Base-by-base conservation (phyloP, 1,284 basidiomycete genomes). In the Papiliotrema terrestris region DNA sequence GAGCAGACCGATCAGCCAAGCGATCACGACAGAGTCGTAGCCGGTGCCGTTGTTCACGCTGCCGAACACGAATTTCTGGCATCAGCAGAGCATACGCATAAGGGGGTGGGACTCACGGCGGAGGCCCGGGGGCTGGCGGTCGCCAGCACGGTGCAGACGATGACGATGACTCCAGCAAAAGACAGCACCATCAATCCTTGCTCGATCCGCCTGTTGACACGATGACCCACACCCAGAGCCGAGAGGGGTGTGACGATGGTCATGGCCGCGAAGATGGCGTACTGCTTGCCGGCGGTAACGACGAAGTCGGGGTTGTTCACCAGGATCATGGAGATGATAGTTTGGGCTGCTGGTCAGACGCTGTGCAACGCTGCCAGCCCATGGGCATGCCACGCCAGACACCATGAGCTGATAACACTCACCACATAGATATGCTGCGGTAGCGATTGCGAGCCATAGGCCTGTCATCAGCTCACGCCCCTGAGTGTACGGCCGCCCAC, bases 241-340 rank as follows among this genome's bases (percentile, higher is more conserved):
- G 56, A 51, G 3, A 59, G 48, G 9, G 60, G 60, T 1, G 49
- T 58, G 38, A 62, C 52, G 19, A 62, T 47, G 22, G 56, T 59
- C 53, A 62, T 57, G 19, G 55, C 60, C 2, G 55, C 50, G 47
- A 59, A 62, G 51, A 62, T 59, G 17, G 45, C 60, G 41, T 62
- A 62, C 32, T 62, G 57, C 36, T 57, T 58, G 58, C 62, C 54
- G 86, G 84, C 66, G 86, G 87, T 64, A 61, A 88, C 36, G 58
- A 65, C 55, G 56, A 59, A 53, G 59, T 61, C 39, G 57, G 58
- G 47, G 23, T 61, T 57, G 64, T 64, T 49, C 70, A 74, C 57
- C 25, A 72, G 60, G 88, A 89, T 70, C 86, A 86, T 50, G 49
- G 77, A 63, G 66, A 78, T 46, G 65, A 63, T 61, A 78, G 47